These are phyloP conservation scores for Flaveria trinervia DNA, from an alignment of 129 eudicot genomes.

Conservation along the genomic window DNA sequence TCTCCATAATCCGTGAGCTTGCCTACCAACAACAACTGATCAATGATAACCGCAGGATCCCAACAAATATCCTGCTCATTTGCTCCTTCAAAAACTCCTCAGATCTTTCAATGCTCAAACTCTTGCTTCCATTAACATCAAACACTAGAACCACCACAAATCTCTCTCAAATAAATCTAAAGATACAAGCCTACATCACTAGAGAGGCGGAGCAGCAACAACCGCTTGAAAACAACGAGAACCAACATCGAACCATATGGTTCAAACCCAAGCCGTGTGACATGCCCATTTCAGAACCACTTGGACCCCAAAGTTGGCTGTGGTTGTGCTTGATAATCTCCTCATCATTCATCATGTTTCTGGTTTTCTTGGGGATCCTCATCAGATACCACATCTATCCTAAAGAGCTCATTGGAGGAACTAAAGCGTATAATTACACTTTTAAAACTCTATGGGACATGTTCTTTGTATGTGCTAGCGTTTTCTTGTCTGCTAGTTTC, in stretches of 20 bases:
- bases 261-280: constrained; percentile 56
- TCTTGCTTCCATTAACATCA: constrained; percentile 58
- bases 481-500: constrained; percentile 47
- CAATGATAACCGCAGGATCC: constrained; percentile 32
- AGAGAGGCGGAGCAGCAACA: constrained; percentile 45
- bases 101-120: constrained; percentile 67
- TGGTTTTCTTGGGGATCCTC: constrained; percentile 55
- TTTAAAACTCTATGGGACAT: constrained; percentile 53
- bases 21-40: constrained; percentile 37
- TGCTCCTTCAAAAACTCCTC: constrained; percentile 54
- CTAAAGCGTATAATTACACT: constrained; percentile 45
- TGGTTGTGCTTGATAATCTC: constrained; percentile 62
- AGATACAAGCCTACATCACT: constrained; percentile 68
- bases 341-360: constrained; percentile 68
- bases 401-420: constrained; percentile 38
- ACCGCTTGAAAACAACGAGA: constrained; percentile 23
- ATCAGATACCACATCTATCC: constrained; percentile 65
- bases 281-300: constrained; percentile 51
- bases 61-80: constrained; percentile 49
- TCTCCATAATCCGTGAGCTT: constrained; percentile 68
- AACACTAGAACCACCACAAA: constrained; percentile 26
- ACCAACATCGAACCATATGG: constrained; percentile 43
- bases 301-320: constrained; percentile 67
- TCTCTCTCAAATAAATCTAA: constrained; percentile 42
- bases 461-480: constrained; percentile 49